Conservation (phyloP, 2,329 filamentous ascomycete species). For the Coleophoma eucalyptorum region DNA sequence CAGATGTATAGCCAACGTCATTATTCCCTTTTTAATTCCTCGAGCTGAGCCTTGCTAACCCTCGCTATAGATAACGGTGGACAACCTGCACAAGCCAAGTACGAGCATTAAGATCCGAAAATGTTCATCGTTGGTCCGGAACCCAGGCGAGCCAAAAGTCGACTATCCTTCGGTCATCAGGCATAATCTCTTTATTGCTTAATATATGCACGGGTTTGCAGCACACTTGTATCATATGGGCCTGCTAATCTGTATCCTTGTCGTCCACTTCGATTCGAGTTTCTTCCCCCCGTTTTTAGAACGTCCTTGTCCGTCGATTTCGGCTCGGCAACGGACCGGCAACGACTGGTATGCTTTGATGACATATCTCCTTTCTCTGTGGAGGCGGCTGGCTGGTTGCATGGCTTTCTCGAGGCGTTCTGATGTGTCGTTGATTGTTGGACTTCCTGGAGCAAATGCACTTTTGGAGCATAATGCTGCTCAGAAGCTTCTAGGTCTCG, state of each 20-base stretch:
- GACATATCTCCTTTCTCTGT: conserved; percentile 18
- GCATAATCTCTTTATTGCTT: conserved; percentile 13
- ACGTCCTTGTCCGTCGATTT: conserved; percentile 17
- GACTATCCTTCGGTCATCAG: conserved; percentile 9
- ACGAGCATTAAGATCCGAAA: conserved; percentile 25
- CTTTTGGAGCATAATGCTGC: conserved; percentile 8
- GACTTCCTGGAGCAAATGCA: conserved; percentile 8
- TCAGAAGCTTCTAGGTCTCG: conserved; percentile 1
- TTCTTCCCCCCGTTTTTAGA: conserved; percentile 21
- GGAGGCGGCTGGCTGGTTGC: conserved; percentile 16
- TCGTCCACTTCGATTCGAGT: conserved; percentile 17
- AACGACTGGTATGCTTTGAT: conserved; percentile 27
- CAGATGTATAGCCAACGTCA: conserved; percentile 59
- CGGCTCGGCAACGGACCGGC: conserved; percentile 21
- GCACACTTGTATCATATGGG: conserved; percentile 30
- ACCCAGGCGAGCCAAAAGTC: conserved; percentile 5
- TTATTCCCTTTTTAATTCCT: conserved; percentile 20
- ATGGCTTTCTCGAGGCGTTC: conserved; percentile 18
- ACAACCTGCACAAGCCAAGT: conserved; percentile 20
- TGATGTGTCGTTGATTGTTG: conserved; percentile 1
- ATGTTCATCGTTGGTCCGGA: neutral
- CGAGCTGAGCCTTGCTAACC: conserved; percentile 16
- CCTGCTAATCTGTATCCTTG: conserved; percentile 24
- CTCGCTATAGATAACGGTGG: conserved; percentile 23
- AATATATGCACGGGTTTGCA: conserved; percentile 15